These are phyloP conservation scores for Ophiostoma novo-ulmi DNA, from an alignment of 2,329 filamentous ascomycete genomes.

Conservation along the genomic window DNA sequence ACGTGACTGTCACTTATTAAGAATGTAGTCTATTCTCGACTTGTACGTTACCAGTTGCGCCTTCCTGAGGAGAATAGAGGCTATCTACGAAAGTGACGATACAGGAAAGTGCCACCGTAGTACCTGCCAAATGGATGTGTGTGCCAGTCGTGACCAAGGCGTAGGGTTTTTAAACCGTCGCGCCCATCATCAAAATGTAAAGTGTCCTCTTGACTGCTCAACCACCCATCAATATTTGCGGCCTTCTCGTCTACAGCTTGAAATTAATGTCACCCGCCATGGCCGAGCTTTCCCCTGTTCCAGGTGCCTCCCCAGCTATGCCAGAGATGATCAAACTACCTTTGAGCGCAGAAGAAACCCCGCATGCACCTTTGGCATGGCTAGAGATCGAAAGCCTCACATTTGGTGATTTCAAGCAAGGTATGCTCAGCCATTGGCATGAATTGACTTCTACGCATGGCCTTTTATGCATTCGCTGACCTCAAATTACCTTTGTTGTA, in stretches of 20 bases:
- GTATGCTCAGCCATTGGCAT: neutral
- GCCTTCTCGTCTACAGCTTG: neutral
- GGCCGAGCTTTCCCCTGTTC: neutral
- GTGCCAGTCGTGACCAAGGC: neutral
- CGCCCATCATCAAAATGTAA: neutral
- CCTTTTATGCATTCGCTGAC: neutral
- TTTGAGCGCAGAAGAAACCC: too few species aligned
- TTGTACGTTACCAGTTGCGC: neutral
- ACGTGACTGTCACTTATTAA: neutral
- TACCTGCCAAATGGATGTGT: neutral
- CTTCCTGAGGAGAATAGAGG: neutral
- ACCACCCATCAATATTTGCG: neutral
- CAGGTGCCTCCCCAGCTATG: neutral
- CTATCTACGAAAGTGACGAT: neutral
- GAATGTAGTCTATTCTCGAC: too few species aligned
- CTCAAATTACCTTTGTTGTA: neutral
- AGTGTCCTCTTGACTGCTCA: neutral
- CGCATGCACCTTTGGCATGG: constrained; percentile 17
- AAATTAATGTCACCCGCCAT: neutral
- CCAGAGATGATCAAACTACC: neutral
- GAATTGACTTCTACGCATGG: neutral
- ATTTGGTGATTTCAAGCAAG: constrained; percentile 25
- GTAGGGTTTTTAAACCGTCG: neutral
- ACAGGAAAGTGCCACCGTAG: neutral
- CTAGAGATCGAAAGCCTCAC: constrained; percentile 23